These are phyloP conservation scores for Trifolium dubium DNA, from an alignment of 306 rosid genomes.

Conservation along the genomic window DNA sequence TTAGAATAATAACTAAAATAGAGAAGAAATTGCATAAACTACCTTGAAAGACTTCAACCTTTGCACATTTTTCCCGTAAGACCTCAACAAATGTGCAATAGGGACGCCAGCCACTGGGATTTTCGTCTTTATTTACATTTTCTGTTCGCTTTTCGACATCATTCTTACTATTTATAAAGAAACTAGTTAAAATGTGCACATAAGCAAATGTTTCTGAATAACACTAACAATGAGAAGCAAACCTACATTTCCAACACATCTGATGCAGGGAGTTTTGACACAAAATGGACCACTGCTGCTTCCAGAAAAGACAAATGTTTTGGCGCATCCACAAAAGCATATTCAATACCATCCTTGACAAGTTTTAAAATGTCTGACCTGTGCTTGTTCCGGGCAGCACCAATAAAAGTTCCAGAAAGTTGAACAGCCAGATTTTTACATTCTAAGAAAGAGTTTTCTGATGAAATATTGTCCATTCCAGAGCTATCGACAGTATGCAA, in stretches of 20 bases:
- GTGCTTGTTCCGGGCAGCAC: constrained; percentile 84
- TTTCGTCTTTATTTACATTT: constrained; percentile 78
- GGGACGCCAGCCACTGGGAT: constrained; percentile 99
- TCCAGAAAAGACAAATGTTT: constrained; percentile 81
- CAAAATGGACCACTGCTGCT: constrained; percentile 70
- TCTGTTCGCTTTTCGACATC: constrained; percentile 75
- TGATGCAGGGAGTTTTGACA: constrained; percentile 75
- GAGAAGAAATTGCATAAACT: constrained; percentile 8
- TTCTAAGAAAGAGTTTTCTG: constrained; percentile 60
- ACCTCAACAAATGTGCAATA: constrained; percentile 66
- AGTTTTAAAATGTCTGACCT: constrained; percentile 70
- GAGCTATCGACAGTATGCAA: constrained; percentile 57
- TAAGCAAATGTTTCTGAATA: constrained; percentile 33
- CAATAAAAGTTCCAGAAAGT: constrained; percentile 82
- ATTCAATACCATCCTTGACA: constrained; percentile 76
- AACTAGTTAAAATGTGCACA: constrained; percentile 39
- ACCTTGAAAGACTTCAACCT: constrained; percentile 87
- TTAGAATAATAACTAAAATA: constrained; percentile 23
- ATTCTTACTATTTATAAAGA: constrained; percentile 58
- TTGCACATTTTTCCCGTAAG: constrained; percentile 76
- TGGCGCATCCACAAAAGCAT: constrained; percentile 87
- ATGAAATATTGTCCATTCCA: constrained; percentile 54
- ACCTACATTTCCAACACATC: constrained; percentile 77
- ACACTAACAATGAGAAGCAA: constrained; percentile 37
- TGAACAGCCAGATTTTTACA: constrained; percentile 82